Evolutionary conservation across 2,329 filamentous ascomycete species (phyloP), one percentile per base, ranked within the genome.

Genomic region (Fusarium lateritium): DNA sequence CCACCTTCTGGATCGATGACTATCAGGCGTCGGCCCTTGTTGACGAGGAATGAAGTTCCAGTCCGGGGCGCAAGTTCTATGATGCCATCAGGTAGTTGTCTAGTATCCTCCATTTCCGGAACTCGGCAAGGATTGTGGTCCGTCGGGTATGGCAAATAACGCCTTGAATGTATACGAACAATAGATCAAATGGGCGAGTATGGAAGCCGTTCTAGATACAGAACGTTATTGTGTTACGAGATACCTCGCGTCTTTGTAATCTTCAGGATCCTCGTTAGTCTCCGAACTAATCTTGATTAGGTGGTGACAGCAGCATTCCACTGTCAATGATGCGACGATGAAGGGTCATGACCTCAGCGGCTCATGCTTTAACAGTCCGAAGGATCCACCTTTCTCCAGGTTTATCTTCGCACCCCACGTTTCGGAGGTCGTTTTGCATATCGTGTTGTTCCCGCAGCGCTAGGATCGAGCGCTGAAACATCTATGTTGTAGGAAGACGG

Each of bases 241-340:
- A 28, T 21, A 39, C 9, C 5, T 51, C 11, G 28, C 39, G 22
- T 15, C 28, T 42, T 52, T 50, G 46, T 26, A 19, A 6, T 17
- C 0, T 13, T 21, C 8, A 10, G 17, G 9, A 15, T 26, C 11
- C 13, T 19, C 13, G 15, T 31, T 22, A 47, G 19, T 19, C 3
- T 19, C 19, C 19, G 19, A 3, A 19, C 19, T 19, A 19, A 19
- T 19, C 19, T 19, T 19, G 19, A 19, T 19, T 3, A 19, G 24
- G 13, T 15, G 19, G n/a, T 42, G 53, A 34, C 36, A 42, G 14
- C 21, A 17, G 8, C 44, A 33, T 14, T 17, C 4, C 17, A 34
- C 7, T 31, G 24, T 10, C 28, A 31, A 56, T 56, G 53, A 56
- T 56, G 53, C 53, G 45, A 21, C 26, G 53, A 56, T 56, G 3